Conservation (phyloP, 306 rosid species). For the Vigna mungo region DNA sequence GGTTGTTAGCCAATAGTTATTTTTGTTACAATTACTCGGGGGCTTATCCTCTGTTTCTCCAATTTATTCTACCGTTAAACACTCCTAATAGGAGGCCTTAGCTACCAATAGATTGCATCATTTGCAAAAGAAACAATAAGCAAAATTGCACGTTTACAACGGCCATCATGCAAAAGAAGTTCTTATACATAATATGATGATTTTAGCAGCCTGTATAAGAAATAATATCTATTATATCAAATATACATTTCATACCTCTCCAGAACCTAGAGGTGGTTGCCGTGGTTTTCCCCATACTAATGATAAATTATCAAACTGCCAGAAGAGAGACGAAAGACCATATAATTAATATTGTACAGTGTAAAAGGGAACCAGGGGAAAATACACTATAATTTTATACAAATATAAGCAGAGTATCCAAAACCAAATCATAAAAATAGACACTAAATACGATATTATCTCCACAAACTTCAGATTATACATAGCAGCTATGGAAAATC, state of each 20-base stretch:
- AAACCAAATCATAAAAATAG: not conserved
- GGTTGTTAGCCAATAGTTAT: too few species aligned
- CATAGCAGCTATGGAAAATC: not conserved
- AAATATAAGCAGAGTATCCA: slow-evolving; percentile 7
- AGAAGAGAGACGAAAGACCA: slow-evolving; percentile 38
- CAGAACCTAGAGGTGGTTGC: slow-evolving; percentile 76
- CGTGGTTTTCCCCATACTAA: slow-evolving; percentile 96
- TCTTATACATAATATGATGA: slow-evolving; percentile 22
- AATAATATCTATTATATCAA: slow-evolving; percentile 28
- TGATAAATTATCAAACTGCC: slow-evolving; percentile 76
- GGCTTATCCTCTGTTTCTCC: too few species aligned
- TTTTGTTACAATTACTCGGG: too few species aligned
- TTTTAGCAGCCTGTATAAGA: slow-evolving; percentile 3
- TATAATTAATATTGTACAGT: slow-evolving; percentile 5
- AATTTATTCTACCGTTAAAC: too few species aligned
- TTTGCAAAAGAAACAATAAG: slow-evolving; percentile 34
- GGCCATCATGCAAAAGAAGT: slow-evolving; percentile 31
- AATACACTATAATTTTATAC: not conserved
- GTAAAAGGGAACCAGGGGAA: slow-evolving; percentile 9
- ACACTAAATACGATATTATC: slow-evolving; percentile 23
- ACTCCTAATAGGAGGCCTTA: too few species aligned
- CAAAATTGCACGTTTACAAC: slow-evolving; percentile 15
- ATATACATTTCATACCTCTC: slow-evolving; percentile 69
- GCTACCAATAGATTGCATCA: not conserved
- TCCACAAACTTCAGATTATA: slow-evolving; percentile 32